These are phyloP conservation scores for Termitomyces sp. DNA, from an alignment of 768 basidiomycete species.

Conservation along the genomic window DNA sequence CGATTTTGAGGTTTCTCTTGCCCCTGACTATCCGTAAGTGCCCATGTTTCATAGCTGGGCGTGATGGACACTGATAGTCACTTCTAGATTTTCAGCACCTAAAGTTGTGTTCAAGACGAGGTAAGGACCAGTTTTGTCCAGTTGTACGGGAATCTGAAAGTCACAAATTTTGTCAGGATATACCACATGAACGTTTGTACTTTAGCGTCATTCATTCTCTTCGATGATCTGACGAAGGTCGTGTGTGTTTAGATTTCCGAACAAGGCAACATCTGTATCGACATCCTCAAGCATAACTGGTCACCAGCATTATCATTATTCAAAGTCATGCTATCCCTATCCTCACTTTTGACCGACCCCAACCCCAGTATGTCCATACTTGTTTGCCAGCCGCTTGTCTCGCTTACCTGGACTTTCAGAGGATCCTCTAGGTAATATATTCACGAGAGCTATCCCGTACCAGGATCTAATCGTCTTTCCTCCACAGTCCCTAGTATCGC, in stretches of 20 bases:
- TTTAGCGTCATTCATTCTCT: too few relatives aligned
- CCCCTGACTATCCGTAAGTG: constrained; percentile 77
- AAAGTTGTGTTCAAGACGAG: constrained; percentile 73
- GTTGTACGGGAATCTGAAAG: neutral
- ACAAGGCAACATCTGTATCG: constrained; percentile 77
- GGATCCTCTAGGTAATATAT: constrained; percentile 65
- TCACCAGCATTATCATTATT: constrained; percentile 91
- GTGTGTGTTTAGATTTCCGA: constrained; percentile 55
- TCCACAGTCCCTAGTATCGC: constrained; percentile 67
- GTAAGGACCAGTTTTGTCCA: constrained; percentile 34
- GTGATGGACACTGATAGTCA: constrained; percentile 8
- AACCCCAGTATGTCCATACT: constrained; percentile 71
- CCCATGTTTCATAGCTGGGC: constrained; percentile 7
- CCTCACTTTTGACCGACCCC: constrained; percentile 89
- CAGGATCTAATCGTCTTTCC: neutral
- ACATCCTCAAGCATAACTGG: constrained; percentile 94
- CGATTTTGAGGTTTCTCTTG: constrained; percentile 61
- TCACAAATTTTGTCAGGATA: constrained; percentile 46
- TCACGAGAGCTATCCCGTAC: neutral
- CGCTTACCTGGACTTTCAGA: constrained; percentile 36
- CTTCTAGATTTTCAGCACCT: constrained; percentile 71
- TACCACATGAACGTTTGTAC: constrained; percentile 79
- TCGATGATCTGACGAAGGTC: neutral
- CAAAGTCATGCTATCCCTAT: constrained; percentile 93
- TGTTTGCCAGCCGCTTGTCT: neutral